These are phyloP conservation scores for Phaffomyces antillensis DNA, from an alignment of 805 yeast species.

Conservation along the genomic window DNA sequence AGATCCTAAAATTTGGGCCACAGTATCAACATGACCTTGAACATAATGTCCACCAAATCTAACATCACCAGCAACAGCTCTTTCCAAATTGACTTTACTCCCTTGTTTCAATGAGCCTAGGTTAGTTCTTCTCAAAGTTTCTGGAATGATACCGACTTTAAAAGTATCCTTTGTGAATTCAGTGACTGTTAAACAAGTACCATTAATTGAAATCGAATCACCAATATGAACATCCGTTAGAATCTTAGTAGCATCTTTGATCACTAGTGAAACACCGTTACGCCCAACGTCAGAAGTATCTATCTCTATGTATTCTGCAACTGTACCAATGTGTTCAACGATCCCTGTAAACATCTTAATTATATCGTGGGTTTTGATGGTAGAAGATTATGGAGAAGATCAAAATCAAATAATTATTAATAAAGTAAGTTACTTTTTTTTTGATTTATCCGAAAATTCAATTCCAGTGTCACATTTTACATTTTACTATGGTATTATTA, in stretches of 20 bases:
- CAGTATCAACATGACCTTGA: slow-evolving; percentile 95
- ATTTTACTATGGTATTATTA: too few relatives aligned
- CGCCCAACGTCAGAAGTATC: slow-evolving; percentile 46
- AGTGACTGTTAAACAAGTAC: slow-evolving; percentile 88
- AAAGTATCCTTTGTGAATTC: slow-evolving; percentile 56
- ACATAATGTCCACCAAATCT: slow-evolving; percentile 97
- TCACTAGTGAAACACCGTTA: slow-evolving; percentile 64
- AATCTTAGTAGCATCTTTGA: slow-evolving; percentile 54
- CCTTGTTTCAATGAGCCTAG: slow-evolving; percentile 56
- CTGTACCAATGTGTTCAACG: slow-evolving; percentile 76
- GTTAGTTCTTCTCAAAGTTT: slow-evolving; percentile 77
- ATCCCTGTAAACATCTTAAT: slow-evolving; percentile 87
- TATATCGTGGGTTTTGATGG: background rate
- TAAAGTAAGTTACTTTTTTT: too few relatives aligned
- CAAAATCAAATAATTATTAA: too few relatives aligned
- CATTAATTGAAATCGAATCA: slow-evolving; percentile 87
- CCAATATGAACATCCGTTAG: slow-evolving; percentile 83
- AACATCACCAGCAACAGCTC: slow-evolving; percentile 78
- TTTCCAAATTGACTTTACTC: slow-evolving; percentile 72
- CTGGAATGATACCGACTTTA: slow-evolving; percentile 91
- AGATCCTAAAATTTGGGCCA: slow-evolving; percentile 54
- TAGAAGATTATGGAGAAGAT: background rate
- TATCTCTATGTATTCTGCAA: slow-evolving; percentile 36
- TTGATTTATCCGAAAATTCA: too few relatives aligned
- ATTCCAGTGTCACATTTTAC: too few relatives aligned